Evolutionary conservation across 805 yeast genomes (phyloP), one percentile per base, ranked within the genome.

Genomic region (Saturnispora quitensis): DNA sequence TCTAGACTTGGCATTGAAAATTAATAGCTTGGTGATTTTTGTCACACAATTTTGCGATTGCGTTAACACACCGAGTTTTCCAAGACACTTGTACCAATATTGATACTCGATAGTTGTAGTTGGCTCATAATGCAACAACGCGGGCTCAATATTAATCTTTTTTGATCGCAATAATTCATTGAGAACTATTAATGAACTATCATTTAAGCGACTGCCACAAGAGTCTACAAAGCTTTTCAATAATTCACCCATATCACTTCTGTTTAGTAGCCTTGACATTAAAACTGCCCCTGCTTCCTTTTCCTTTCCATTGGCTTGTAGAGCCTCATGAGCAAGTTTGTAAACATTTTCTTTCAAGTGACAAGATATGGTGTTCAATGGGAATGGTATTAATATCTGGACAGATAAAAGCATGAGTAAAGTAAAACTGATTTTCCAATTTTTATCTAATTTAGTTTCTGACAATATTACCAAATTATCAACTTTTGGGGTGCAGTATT

Each of bases 351-450:
- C 55, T 4, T 75, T 59, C 6, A 76, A 63, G 0, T 65, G 51
- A 0, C 61, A 52, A 2, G 62, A 46, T 15, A 83, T 64, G 0
- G 66, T 55, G 1, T 64, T 66, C 25, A 90, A 68, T 2, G 78
- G 74, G 60, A 90, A 89, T 0, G 98, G 97, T 0, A 82, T 78
- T n/a, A 86, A 68, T 0, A 81, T 75, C 22, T 89, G 67, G 9
- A 83, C 78, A 0, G 84, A 75, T 9, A 88, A 71, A 96, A 96
- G 90, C 3, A 85, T 68, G 8, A 89, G 65, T 42, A 81, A 61
- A 10, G 82, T 65, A 52, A 70, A 81, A 35, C 45, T 27, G n/a
- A 18, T 12, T 43, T 50, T 47, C 58, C 58, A 56, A 12, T 35
- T 10, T 5, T 24, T 15, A 13, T 31, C 24, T 17, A 18, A 2